These are phyloP conservation scores for Diaporthe aspalathi DNA, from an alignment of 2,329 filamentous ascomycete genomes.

Conservation along the genomic window DNA sequence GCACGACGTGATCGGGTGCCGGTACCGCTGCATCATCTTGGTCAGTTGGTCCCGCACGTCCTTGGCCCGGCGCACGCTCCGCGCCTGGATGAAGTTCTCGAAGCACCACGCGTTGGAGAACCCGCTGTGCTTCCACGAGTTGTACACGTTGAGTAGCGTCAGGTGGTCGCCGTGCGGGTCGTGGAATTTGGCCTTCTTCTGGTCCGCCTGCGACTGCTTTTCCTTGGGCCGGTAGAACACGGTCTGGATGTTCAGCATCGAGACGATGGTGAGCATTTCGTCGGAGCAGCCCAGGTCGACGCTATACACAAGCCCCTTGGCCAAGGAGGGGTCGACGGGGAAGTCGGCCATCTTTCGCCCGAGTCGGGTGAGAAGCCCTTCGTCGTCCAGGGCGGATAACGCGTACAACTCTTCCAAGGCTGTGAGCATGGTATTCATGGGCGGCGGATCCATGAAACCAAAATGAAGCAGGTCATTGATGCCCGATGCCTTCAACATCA, in stretches of 20 bases:
- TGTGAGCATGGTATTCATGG: slow-evolving; percentile 97
- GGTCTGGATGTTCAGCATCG: slow-evolving; percentile 88
- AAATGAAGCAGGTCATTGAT: slow-evolving; percentile 98
- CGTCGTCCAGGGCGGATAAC: slow-evolving; percentile 90
- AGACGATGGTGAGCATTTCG: slow-evolving; percentile 92
- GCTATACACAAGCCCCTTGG: slow-evolving; percentile 89
- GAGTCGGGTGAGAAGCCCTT: slow-evolving; percentile 90
- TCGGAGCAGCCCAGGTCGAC: slow-evolving; percentile 92
- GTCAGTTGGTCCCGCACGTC: slow-evolving; percentile 93
- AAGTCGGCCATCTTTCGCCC: slow-evolving; percentile 99
- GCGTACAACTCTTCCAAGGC: slow-evolving; percentile 96
- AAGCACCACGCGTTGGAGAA: slow-evolving; percentile 93
- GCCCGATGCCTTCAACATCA: slow-evolving; percentile 99
- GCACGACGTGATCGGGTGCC: slow-evolving; percentile 83
- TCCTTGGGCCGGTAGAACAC: slow-evolving; percentile 98
- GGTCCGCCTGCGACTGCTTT: slow-evolving; percentile 94
- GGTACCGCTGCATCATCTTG: slow-evolving; percentile 93
- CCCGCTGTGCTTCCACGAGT: slow-evolving; percentile 89
- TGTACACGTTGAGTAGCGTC: slow-evolving; percentile 95
- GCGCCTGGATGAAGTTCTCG: slow-evolving; percentile 96
- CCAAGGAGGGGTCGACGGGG: slow-evolving; percentile 93
- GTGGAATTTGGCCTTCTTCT: slow-evolving; percentile 98
- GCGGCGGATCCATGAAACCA: slow-evolving; percentile 98
- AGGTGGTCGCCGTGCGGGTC: slow-evolving; percentile 95
- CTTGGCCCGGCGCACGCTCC: slow-evolving; percentile 87